A percentile compares a stretch with the other conserved stretches of the same genome.
These are phyloP conservation scores for Linnemannia schmuckeri DNA, from an alignment of 192 early-diverging fungal species.

Conservation along the genomic window DNA sequence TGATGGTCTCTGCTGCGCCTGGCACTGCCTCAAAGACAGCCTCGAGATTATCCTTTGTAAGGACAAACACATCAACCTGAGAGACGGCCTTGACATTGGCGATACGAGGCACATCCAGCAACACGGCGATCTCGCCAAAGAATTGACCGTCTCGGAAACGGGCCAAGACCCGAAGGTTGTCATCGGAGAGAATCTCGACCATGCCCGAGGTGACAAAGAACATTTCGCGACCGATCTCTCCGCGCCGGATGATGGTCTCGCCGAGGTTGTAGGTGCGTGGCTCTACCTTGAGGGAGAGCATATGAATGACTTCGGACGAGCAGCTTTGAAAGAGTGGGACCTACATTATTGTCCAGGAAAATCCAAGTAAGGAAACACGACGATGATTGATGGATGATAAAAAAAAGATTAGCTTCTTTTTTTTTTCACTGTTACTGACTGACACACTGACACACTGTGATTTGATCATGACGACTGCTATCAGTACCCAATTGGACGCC, in stretches of 20 bases:
- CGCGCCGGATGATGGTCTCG: constrained; percentile 69
- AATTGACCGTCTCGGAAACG: constrained; percentile 59
- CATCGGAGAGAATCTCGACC: constrained; percentile 69
- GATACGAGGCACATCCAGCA: constrained; percentile 63
- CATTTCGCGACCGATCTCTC: constrained; percentile 75
- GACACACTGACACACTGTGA: not conserved
- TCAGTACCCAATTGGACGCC: not conserved
- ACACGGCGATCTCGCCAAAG: constrained; percentile 65
- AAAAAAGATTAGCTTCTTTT: constrained; percentile 9
- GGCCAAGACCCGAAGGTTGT: constrained; percentile 41
- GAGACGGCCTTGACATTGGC: constrained; percentile 63
- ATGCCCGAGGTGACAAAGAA: constrained; percentile 81
- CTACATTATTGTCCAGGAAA: constrained; percentile 20
- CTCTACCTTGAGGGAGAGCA: constrained; percentile 57
- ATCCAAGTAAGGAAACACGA: not conserved
- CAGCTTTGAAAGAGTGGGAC: constrained; percentile 61
- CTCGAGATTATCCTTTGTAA: constrained; percentile 56
- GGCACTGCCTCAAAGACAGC: constrained; percentile 54
- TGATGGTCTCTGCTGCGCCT: constrained; percentile 52
- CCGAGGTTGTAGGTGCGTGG: constrained; percentile 68
- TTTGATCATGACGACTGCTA: not conserved
- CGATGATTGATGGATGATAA: not conserved
- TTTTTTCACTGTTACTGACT: not conserved
- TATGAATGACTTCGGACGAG: constrained; percentile 59
- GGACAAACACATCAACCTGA: constrained; percentile 61